These are phyloP conservation scores for Talaromyces amestolkiae DNA, from an alignment of 2,329 filamentous ascomycete genomes.

Conservation along the genomic window DNA sequence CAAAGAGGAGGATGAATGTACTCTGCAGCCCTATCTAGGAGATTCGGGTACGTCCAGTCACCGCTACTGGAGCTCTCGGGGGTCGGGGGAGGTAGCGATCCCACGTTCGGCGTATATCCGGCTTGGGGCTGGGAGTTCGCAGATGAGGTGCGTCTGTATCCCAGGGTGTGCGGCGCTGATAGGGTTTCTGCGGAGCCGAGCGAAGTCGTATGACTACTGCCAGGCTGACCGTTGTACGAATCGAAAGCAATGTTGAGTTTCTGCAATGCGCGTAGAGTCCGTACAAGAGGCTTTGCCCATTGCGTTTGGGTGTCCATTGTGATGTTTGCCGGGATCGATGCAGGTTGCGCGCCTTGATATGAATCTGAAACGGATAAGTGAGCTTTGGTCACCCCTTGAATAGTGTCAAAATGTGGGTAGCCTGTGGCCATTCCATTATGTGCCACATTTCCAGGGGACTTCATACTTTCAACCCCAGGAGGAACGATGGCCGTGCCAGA, in stretches of 20 bases:
- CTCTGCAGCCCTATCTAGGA: conserved; percentile 48
- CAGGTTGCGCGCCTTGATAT: conserved; percentile 27
- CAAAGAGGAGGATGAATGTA: conserved; percentile 50
- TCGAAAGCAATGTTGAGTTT: conserved; percentile 45
- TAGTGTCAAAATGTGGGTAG: conserved; percentile 24
- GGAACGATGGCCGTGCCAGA: conserved; percentile 22
- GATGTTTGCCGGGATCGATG: conserved; percentile 29
- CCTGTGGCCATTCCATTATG: neutral
- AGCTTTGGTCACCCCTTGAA: conserved; percentile 32
- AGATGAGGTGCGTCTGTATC: conserved; percentile 12
- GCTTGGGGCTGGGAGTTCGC: neutral
- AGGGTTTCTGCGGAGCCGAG: neutral
- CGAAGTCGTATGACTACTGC: neutral
- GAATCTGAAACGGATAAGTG: conserved; percentile 26
- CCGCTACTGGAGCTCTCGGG: conserved; percentile 48
- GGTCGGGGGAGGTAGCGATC: conserved; percentile 45
- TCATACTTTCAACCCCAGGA: conserved; percentile 21
- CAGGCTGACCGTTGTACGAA: conserved; percentile 23
- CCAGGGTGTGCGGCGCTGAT: neutral
- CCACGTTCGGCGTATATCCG: conserved; percentile 31
- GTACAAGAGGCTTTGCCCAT: conserved; percentile 48
- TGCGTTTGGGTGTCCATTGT: conserved; percentile 40
- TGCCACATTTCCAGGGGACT: neutral
- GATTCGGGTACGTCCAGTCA: conserved; percentile 47
- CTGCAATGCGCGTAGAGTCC: conserved; percentile 46